Evolutionary conservation across 2,329 filamentous ascomycete genomes (phyloP).

Genomic region (Aureobasidium sp.): DNA sequence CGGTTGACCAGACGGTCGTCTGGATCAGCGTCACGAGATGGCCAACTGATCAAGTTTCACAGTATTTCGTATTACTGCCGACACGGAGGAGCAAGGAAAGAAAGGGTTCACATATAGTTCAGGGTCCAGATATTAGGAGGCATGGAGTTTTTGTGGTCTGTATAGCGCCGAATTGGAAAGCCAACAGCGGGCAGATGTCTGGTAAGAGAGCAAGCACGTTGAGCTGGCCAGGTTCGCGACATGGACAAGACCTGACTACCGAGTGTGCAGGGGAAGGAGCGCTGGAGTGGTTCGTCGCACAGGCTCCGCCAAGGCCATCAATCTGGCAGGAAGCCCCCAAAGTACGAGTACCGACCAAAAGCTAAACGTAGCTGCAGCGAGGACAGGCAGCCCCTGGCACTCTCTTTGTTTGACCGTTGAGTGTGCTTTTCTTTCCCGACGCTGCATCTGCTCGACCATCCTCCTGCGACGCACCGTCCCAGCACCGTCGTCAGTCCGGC

Average conservation of each 20-base stretch:
- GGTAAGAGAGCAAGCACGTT: not conserved
- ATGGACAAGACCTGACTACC: not conserved
- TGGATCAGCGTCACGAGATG: not conserved
- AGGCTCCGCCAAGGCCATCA: slow-evolving; percentile 1
- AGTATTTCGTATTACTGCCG: not conserved
- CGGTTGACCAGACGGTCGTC: not conserved
- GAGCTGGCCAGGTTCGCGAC: not conserved
- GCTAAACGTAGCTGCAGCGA: slow-evolving; percentile 11
- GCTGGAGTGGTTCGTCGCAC: not conserved
- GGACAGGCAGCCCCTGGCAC: slow-evolving; percentile 1
- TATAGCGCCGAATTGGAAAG: not conserved
- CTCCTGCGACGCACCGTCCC: not conserved
- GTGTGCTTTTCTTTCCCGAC: not conserved
- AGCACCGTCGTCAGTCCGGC: not conserved
- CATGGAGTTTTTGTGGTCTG: not conserved
- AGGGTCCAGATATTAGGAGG: not conserved
- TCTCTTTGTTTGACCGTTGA: not conserved
- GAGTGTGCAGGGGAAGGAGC: not conserved
- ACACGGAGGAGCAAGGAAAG: not conserved
- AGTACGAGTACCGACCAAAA: not conserved
- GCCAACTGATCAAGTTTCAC: not conserved
- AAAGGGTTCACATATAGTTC: not conserved
- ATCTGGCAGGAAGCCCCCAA: slow-evolving; percentile 7
- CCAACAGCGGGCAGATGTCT: not conserved
- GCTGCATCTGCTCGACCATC: not conserved